phyloP scores from a whole-genome alignment of 2,329 filamentous ascomycete genomes.

The Bertia moriformis region DNA sequence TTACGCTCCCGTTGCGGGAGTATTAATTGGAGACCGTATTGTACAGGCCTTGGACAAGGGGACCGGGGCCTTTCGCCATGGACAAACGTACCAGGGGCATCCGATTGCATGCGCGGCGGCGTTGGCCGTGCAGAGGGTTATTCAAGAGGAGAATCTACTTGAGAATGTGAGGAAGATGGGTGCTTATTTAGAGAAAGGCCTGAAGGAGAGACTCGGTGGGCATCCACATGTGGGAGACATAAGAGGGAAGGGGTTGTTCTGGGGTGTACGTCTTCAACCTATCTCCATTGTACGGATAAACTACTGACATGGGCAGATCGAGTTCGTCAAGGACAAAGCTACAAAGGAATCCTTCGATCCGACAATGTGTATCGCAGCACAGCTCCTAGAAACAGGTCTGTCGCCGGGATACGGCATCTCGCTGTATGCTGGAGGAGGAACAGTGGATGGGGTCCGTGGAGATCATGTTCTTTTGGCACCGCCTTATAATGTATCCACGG shows the following conservation, averaged over 20 bases:
- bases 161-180: conserved; percentile 42
- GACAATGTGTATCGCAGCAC: neutral
- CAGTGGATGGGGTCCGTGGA: neutral
- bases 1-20: conserved; percentile 43
- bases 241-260: conserved; percentile 42
- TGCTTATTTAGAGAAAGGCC: conserved; percentile 21
- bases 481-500: neutral
- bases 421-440: neutral
- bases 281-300: no score
- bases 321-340: neutral
- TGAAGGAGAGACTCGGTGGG: conserved; percentile 24
- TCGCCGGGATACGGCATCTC: neutral
- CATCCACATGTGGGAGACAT: conserved; percentile 43
- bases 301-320: neutral
- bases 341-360: neutral
- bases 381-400: neutral
- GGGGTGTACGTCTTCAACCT: conserved; percentile 16
- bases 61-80: conserved; percentile 29
- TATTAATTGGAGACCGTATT: conserved; percentile 38
- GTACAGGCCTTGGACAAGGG: conserved; percentile 23
- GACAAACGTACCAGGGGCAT: conserved; percentile 48
- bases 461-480: conserved; percentile 1
- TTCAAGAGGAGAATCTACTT: conserved; percentile 40
- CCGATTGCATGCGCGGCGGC: conserved; percentile 44
- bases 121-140: conserved; percentile 44